phyloP scores from a whole-genome alignment of 352 stramenopile species.

The Elongisporangium senticosum region DNA sequence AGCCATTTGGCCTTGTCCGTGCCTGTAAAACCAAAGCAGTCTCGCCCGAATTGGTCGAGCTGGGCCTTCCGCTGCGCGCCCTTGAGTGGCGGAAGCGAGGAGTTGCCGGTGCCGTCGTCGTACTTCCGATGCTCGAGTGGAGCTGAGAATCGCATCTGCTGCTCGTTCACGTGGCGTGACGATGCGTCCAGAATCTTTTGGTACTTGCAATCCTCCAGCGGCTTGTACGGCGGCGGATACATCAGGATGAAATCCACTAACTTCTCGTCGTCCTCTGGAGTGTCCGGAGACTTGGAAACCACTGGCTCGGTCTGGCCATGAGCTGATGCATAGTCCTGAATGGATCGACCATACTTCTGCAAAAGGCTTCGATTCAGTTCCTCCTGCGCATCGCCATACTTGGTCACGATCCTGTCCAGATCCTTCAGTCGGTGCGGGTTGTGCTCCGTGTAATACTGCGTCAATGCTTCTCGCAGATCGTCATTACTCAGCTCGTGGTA shows the following conservation, averaged over 20 bases:
- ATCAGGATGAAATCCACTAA: slow-evolving; percentile 66
- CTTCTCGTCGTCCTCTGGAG: slow-evolving; percentile 26
- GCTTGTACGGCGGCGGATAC: slow-evolving; percentile 44
- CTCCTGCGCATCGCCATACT: slow-evolving; percentile 60
- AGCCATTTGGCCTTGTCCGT: slow-evolving; percentile 73
- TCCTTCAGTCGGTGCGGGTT: slow-evolving; percentile 51
- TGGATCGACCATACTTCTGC: slow-evolving; percentile 59
- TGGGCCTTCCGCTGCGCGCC: slow-evolving; percentile 44
- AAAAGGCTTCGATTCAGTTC: slow-evolving; percentile 55
- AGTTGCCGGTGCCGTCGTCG: slow-evolving; percentile 24
- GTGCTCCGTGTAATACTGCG: slow-evolving; percentile 50
- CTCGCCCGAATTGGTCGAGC: slow-evolving; percentile 31
- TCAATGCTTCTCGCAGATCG: slow-evolving; percentile 36
- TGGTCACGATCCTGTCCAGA: slow-evolving; percentile 68
- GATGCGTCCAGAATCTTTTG: slow-evolving; percentile 76
- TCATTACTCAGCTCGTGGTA: slow-evolving; percentile 17
- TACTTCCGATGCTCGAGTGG: slow-evolving; percentile 69
- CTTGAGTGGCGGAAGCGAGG: slow-evolving; percentile 42
- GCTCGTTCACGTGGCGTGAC: slow-evolving; percentile 71
- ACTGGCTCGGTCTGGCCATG: not conserved
- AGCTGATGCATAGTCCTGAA: slow-evolving; percentile 36
- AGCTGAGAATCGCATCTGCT: slow-evolving; percentile 74
- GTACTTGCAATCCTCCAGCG: slow-evolving; percentile 50
- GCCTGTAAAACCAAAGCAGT: slow-evolving; percentile 77
- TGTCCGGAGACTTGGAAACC: not conserved